Base-by-base conservation (phyloP, 2,329 filamentous ascomycete species). In the Fusarium luffae region DNA sequence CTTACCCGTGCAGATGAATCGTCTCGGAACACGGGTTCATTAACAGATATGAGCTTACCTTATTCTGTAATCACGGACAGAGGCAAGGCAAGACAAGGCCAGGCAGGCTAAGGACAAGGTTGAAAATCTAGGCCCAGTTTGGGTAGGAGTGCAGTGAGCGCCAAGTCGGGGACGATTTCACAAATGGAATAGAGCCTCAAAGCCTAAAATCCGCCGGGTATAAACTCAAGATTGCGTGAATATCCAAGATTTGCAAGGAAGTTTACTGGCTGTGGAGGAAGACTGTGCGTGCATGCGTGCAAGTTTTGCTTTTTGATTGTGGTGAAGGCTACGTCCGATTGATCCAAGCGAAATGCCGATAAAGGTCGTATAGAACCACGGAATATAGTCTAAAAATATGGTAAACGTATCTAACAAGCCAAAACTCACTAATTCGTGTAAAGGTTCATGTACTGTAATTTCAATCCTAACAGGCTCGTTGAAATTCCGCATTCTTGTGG, bases 121-220 rank as follows among this genome's bases (percentile, higher is more conserved):
- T 68, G 58, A 56, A 46, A 60, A 50, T 42, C 69, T 71, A 66
- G 57, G 47, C 67, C 62, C 52, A 52, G 55, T 56, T 59, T 44
- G 47, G 67, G 52, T 46, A 71, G 66, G 57, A 68, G 30, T 58
- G 54, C 55, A 71, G 63, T 49, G 50, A 64, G 57, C 48, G 67
- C 71, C 67, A 71, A 69, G 67, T 74, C 67, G 62, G 68, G 63
- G 67, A 63, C 55, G 54, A 67, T 64, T 68, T 55, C 68, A 46
- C 47, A 70, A 70, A 70, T 55, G 68, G 68, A 70, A 70, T 64
- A 67, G 67, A 70, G 66, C 66, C 62, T 70, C 52, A 67, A 54
- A 42, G 47, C 34, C 41, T 59, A 66, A 42, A 59, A 49, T 27
- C 63, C 54, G 54, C 54, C 61, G 61, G 63, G 32, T 66, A 66